Conservation (phyloP, 2,329 filamentous ascomycete species). For the Aspergillus fumigatiaffinis region DNA sequence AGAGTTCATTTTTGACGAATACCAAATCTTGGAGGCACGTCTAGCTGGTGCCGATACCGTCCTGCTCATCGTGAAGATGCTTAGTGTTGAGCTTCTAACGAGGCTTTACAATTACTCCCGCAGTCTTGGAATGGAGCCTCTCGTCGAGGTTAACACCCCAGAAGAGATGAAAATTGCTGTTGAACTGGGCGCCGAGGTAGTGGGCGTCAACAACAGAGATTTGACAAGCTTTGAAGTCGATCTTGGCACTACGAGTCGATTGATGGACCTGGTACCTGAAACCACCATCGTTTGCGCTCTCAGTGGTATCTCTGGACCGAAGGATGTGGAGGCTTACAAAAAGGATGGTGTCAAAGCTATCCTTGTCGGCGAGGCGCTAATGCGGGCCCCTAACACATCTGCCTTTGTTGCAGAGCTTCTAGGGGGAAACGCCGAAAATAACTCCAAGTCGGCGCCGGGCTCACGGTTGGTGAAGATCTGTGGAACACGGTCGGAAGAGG, state of each 20-base stretch:
- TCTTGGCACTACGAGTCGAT: conserved; percentile 80
- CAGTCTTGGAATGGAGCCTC: conserved; percentile 90
- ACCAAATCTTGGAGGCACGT: conserved; percentile 92
- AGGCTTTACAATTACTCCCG: conserved; percentile 83
- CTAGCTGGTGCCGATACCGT: conserved; percentile 92
- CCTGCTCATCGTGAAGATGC: conserved; percentile 96
- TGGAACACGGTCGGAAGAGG: conserved; percentile 79
- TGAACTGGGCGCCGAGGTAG: conserved; percentile 79
- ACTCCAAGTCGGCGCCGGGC: conserved; percentile 15
- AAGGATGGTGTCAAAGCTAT: conserved; percentile 88
- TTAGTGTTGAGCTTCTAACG: conserved; percentile 68
- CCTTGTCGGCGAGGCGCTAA: conserved; percentile 90
- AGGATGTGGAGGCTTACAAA: conserved; percentile 84
- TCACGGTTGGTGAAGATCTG: conserved; percentile 85
- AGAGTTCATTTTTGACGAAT: conserved; percentile 97
- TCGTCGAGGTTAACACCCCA: conserved; percentile 93
- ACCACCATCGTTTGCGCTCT: conserved; percentile 88
- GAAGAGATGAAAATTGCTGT: conserved; percentile 90
- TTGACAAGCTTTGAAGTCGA: conserved; percentile 96
- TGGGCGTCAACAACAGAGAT: conserved; percentile 97
- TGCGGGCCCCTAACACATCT: conserved; percentile 80
- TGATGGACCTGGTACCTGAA: conserved; percentile 81
- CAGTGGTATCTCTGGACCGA: conserved; percentile 84
- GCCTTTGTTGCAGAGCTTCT: conserved; percentile 82
- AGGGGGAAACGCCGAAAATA: conserved; percentile 45